Base-by-base conservation (phyloP, 345 rosid species). In the Kernera saxatilis region DNA sequence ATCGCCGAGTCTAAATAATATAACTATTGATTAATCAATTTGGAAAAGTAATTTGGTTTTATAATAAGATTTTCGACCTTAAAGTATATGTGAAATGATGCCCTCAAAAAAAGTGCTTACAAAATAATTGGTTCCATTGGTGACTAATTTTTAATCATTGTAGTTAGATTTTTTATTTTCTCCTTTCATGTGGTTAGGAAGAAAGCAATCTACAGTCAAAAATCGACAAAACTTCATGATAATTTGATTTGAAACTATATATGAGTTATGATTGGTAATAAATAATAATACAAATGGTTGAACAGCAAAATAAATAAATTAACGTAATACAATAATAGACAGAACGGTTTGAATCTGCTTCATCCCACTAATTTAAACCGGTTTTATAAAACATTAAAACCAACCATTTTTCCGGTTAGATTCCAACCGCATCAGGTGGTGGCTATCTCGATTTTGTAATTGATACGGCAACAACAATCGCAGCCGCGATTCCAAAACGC, bases 401-500 rank as follows among this genome's bases (percentile, higher is more conserved):
- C 30, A 48, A 64, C 30, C 25, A n/a, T 46, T 44, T 46, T 30
- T 3, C 52, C 18, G 2, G n/a, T n/a, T n/a, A n/a, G n/a, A n/a
- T n/a, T n/a, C n/a, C n/a, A n/a, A n/a, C n/a, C n/a, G n/a, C n/a
- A n/a, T n/a, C n/a, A n/a, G n/a, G n/a, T n/a, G n/a, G n/a, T n/a
- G n/a, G n/a, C n/a, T n/a, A n/a, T n/a, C n/a, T n/a, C n/a, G n/a
- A n/a, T n/a, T 44, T 17, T 0, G 2, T 1, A 0, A 19, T 19
- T 8, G 3, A 17, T 5, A 52, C 11, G 2, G 11, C 41, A 55
- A 17, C 0, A 8, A 18, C 1, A 23, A 71, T 5, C 76, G 69
- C 69, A 45, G 8, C 30, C 50, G 51, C 58, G 36, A 64, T 35
- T 73, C 10, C 4, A 22, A 73, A 73, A 46, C 77, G 77, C 43